Conservation (phyloP, 164 flowering plant genomes). For the Aristolochia californica region DNA sequence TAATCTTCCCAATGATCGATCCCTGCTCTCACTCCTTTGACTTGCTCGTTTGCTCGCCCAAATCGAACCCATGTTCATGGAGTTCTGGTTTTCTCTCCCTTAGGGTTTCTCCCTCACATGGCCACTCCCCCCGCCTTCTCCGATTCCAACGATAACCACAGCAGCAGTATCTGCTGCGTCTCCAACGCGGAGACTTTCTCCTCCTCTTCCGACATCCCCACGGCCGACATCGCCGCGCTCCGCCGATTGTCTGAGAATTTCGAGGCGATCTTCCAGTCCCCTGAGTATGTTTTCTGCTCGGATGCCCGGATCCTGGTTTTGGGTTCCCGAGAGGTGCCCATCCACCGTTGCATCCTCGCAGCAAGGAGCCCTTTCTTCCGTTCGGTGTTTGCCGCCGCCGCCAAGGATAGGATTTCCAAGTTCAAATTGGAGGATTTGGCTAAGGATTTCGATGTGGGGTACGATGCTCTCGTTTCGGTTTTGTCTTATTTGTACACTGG, state of each 20-base stretch:
- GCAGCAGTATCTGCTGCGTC: slow-evolving; percentile 27
- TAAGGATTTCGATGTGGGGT: slow-evolving; percentile 48
- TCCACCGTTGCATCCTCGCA: slow-evolving; percentile 63
- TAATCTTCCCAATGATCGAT: not conserved
- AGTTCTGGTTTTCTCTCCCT: not conserved
- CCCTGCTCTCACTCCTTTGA: not conserved
- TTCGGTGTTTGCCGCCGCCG: slow-evolving; percentile 20
- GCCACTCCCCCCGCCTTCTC: slow-evolving; percentile 28
- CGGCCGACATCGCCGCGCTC: slow-evolving; percentile 30
- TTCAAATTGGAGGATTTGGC: slow-evolving; percentile 47
- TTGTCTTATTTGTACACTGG: slow-evolving; percentile 64
- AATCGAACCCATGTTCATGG: not conserved
- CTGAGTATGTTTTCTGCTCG: slow-evolving; percentile 30
- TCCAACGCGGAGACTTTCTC: slow-evolving; percentile 13
- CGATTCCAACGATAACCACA: slow-evolving; percentile 53
- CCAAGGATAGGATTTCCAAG: slow-evolving; percentile 19
- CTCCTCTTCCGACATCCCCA: slow-evolving; percentile 11
- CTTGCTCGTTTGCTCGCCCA: not conserved
- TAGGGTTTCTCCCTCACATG: slow-evolving; percentile 8
- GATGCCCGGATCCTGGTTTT: no score
- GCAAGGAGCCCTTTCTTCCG: slow-evolving; percentile 55
- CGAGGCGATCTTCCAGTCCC: slow-evolving; percentile 31
- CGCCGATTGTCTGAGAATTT: slow-evolving; percentile 42
- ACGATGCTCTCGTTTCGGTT: slow-evolving; percentile 45
- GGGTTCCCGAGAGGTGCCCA: no score